Evolutionary conservation across 306 rosid species (phyloP).

Genomic region (Aeschynomene evenia): DNA sequence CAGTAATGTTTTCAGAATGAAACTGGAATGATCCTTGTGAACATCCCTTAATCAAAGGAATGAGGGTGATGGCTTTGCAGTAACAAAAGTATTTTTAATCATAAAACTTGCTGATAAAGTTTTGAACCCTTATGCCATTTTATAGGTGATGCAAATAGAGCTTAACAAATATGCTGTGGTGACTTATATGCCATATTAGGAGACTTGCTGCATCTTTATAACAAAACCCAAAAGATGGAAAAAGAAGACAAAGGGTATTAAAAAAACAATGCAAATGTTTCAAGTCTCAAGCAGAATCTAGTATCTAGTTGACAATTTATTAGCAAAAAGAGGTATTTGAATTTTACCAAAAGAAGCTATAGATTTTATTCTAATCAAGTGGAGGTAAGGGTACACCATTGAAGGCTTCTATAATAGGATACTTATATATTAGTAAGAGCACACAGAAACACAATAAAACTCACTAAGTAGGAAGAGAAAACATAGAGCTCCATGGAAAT

Average conservation of each 20-base stretch:
- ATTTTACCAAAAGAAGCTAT: not conserved
- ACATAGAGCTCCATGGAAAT: not conserved
- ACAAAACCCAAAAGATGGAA: not conserved
- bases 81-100: conserved; percentile 12
- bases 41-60: not conserved
- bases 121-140: not conserved
- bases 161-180: not conserved
- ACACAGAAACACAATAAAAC: not conserved
- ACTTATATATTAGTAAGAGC: not conserved
- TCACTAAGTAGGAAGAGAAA: not conserved
- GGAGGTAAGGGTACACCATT: not conserved
- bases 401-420: conserved; percentile 1
- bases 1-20: conserved; percentile 12
- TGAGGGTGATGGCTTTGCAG: conserved; percentile 16
- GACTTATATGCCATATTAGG: not conserved
- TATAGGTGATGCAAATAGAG: not conserved
- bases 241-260: not conserved
- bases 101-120: not conserved
- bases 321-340: not conserved
- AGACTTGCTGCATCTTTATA: not conserved
- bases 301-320: conserved; percentile 1
- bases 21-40: not conserved
- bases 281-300: not conserved
- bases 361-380: conserved; percentile 5
- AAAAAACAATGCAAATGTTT: not conserved